A percentile compares a stretch with the other conserved stretches of the same genome.
Evolutionary conservation across 768 basidiomycete genomes (phyloP).

Genomic region (Plicaturopsis crispa): DNA sequence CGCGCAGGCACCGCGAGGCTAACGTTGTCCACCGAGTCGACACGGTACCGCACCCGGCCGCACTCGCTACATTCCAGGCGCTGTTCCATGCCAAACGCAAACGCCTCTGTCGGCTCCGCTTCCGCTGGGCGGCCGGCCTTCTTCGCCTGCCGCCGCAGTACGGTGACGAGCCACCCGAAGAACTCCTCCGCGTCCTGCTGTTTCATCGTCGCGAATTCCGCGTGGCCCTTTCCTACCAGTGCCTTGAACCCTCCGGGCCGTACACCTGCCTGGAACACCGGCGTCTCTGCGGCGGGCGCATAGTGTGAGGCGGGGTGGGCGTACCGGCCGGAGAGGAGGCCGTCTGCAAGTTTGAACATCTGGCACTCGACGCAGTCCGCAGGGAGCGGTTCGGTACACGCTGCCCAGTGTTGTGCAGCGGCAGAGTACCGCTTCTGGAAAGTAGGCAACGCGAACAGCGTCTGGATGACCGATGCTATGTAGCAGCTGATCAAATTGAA

Average conservation of each 20-base stretch:
- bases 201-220: constrained; percentile 92
- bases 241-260: constrained; percentile 80
- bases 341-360: constrained; percentile 87
- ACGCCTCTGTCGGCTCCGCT: constrained; percentile 64
- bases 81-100: constrained; percentile 83
- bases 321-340: constrained; percentile 88
- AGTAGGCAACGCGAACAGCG: constrained; percentile 69
- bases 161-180: constrained; percentile 70
- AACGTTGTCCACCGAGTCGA: constrained; percentile 66
- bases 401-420: constrained; percentile 38
- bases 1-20: constrained; percentile 72
- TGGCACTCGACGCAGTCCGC: constrained; percentile 93
- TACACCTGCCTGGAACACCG: constrained; percentile 79
- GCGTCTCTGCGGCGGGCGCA: constrained; percentile 22
- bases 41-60: constrained; percentile 70
- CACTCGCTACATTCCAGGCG: constrained; percentile 78
- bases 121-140: constrained; percentile 23
- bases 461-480: constrained; percentile 91
- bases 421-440: constrained; percentile 67
- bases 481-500: constrained; percentile 66
- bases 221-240: constrained; percentile 86
- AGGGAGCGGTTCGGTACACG: constrained; percentile 62
- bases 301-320: constrained; percentile 37
- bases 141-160: constrained; percentile 59
- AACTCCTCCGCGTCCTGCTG: constrained; percentile 99